These are phyloP conservation scores for Phytophthora pinifolia DNA, from an alignment of 352 stramenopile species.

Conservation along the genomic window DNA sequence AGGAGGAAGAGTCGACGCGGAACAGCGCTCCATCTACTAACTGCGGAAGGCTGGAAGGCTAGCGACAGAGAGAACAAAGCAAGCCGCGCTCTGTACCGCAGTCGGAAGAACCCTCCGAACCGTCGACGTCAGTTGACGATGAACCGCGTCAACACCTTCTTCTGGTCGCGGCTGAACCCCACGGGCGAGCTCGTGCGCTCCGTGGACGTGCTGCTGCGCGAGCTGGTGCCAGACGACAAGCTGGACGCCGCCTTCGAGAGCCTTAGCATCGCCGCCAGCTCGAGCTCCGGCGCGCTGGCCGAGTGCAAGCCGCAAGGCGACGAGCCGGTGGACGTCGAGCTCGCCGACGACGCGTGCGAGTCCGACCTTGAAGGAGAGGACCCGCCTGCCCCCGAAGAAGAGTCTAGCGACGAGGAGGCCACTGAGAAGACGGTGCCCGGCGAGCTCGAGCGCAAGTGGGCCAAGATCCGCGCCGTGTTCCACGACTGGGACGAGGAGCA, in stretches of 20 bases:
- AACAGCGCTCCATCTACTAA: not conserved
- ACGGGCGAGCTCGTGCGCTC: conserved; percentile 75
- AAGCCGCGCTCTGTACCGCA: conserved; percentile 23
- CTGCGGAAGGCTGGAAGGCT: too few species aligned
- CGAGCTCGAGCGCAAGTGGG: conserved; percentile 72
- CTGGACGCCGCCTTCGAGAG: conserved; percentile 53
- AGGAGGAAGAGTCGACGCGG: conserved; percentile 20
- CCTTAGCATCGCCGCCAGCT: conserved; percentile 40
- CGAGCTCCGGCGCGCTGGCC: conserved; percentile 1
- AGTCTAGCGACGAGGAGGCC: conserved; percentile 62
- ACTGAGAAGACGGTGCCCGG: conserved; percentile 67
- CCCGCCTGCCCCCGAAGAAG: conserved; percentile 37
- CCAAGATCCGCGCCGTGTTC: conserved; percentile 74
- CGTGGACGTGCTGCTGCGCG: conserved; percentile 57
- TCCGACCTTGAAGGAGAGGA: conserved; percentile 25
- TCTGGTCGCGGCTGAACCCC: conserved; percentile 72
- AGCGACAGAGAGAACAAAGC: too few species aligned
- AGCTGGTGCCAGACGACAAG: conserved; percentile 64
- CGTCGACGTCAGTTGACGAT: conserved; percentile 16
- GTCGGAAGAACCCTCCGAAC: conserved; percentile 2
- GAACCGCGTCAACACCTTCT: conserved; percentile 80
- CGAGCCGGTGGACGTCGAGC: conserved; percentile 16
- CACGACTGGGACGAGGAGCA: conserved; percentile 76
- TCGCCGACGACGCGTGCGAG: conserved; percentile 32
- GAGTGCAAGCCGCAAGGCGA: conserved; percentile 28